phyloP scores from a whole-genome alignment of 2,329 filamentous ascomycete species.

The Fusarium illudens region DNA sequence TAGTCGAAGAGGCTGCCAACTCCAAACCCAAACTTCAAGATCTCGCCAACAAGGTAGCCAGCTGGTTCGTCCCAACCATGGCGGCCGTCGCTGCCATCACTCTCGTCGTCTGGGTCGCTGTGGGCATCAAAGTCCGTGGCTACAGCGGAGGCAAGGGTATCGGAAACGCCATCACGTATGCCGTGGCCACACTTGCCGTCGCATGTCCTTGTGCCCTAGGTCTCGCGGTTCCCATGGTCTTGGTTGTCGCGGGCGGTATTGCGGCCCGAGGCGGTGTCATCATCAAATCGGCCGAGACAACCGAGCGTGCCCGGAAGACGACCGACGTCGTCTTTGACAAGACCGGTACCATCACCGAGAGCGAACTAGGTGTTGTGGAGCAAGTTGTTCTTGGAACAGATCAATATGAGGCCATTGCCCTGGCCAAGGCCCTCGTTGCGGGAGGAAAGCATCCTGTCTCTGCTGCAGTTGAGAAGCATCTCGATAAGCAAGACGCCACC shows the following conservation, averaged over 20 bases:
- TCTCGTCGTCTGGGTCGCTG: conserved; percentile 47
- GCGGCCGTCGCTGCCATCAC: conserved; percentile 56
- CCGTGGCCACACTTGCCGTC: background rate
- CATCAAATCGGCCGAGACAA: background rate
- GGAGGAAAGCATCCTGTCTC: conserved; percentile 63
- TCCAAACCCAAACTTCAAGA: conserved; percentile 67
- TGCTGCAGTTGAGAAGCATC: conserved; percentile 48
- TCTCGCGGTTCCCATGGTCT: background rate
- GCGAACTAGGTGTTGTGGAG: conserved; percentile 44
- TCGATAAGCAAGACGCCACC: background rate
- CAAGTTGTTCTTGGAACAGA: conserved; percentile 25
- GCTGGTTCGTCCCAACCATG: conserved; percentile 67
- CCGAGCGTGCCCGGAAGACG: background rate
- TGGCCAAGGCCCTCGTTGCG: conserved; percentile 45
- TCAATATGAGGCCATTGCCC: conserved; percentile 31
- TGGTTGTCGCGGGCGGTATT: background rate
- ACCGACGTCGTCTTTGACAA: conserved; percentile 67
- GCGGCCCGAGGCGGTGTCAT: background rate
- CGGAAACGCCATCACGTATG: background rate
- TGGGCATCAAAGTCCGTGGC: background rate
- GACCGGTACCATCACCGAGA: conserved; percentile 67
- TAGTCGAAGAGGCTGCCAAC: conserved; percentile 69
- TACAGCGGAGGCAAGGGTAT: background rate
- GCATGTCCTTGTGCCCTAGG: background rate
- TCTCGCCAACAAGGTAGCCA: conserved; percentile 65